Evolutionary conservation across 2,329 filamentous ascomycete species (phyloP), one percentile per base, ranked within the genome.

Genomic region (Trichoderma sp.): DNA sequence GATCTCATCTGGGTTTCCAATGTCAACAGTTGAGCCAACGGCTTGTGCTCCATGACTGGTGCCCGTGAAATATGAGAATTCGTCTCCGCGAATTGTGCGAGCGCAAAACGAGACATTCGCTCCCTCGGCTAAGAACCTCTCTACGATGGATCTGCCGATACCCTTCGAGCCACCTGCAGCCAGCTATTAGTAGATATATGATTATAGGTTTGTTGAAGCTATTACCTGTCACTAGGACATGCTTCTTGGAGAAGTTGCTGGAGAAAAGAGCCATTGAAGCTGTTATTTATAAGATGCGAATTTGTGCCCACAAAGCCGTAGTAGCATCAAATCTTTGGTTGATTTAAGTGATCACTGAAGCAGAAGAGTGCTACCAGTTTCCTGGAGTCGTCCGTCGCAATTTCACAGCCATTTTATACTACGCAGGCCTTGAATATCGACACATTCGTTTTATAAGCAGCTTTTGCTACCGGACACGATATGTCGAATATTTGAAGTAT

Each of bases 101-200:
- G 74, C 70, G 6, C 75, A 75, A 5, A 75, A 76, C 1, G 75
- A 76, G 4, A 76, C 75, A 24, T 76, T 75, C 14, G 73, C 75
- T 6, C 75, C 73, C 35, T 75, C 75, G n/a, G 53, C 24, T 13
- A 76, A 70, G 11, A 76, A 72, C 1, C 43, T 37, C 37, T 76
- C 69, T 0, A 72, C 73, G 1, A 74, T 73, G 2, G 69, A 72
- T 47, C 57, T 73, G 0, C 75, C 75, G n/a, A 76, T 73, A 2
- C 75, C 75, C 31, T 76, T 76, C 5, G 70, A 71, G 0, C 75
- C 75, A 8, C 75, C 73, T 74, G 21, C 6, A 11, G 2, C 21
- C n/a, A 14, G 27, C 11, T 57, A 4, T 64, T 40, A 57, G 19
- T 21, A 7, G 31, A 4, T 5, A 3, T 5, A 43, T 2, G 19